Conservation (phyloP, 2,329 filamentous ascomycete genomes). For the Cytospora paraplurivora region DNA sequence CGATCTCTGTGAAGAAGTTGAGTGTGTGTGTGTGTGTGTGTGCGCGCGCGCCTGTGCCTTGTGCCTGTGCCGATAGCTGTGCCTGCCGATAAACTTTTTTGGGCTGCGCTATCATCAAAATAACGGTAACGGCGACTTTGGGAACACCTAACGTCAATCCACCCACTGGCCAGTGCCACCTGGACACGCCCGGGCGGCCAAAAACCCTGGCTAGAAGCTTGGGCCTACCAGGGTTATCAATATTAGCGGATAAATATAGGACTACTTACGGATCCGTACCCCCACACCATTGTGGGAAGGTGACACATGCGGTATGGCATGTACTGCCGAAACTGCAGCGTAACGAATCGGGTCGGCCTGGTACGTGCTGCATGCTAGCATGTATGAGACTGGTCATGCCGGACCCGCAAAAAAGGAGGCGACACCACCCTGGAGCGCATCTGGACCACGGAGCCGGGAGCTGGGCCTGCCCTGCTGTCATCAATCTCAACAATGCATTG, state of each 20-base stretch:
- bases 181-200: neutral
- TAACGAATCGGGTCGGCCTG: slow-evolving; percentile 8
- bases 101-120: neutral
- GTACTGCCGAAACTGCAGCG: slow-evolving; percentile 16
- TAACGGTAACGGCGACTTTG: neutral
- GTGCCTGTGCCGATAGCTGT: neutral
- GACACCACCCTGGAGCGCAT: slow-evolving; percentile 8
- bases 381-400: neutral
- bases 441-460: slow-evolving; percentile 20
- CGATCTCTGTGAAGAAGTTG: neutral
- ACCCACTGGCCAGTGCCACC: neutral
- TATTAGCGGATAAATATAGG: slow-evolving; percentile 8
- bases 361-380: neutral
- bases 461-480: slow-evolving; percentile 6
- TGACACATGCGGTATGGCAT: neutral
- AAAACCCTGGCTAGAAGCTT: neutral
- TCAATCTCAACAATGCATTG: slow-evolving; percentile 1
- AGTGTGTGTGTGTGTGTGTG: slow-evolving; percentile 2
- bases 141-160: neutral
- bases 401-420: slow-evolving; percentile 26
- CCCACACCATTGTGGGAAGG: neutral
- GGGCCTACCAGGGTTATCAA: neutral
- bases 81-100: slow-evolving; percentile 21
- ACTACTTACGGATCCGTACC: slow-evolving; percentile 1
- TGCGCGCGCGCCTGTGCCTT: neutral